phyloP scores from a whole-genome alignment of 2,329 filamentous ascomycete species.

The Cercospora citrullina region DNA sequence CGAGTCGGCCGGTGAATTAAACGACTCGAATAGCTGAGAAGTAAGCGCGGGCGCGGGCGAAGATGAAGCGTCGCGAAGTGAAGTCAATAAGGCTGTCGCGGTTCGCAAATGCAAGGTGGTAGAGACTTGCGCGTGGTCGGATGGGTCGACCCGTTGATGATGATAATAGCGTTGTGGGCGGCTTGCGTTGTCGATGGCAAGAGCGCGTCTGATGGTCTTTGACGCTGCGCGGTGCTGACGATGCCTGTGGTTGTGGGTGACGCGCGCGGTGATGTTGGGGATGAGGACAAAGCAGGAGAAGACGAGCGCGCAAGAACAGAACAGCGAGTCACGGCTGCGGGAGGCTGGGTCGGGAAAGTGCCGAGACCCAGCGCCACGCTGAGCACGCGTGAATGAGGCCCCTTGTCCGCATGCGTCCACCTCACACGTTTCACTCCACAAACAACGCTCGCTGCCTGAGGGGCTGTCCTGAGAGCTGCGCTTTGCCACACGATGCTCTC shows the following conservation, averaged over 20 bases:
- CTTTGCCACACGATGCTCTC: too few relatives aligned
- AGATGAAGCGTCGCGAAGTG: conserved; percentile 11
- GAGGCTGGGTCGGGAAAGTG: conserved; percentile 1
- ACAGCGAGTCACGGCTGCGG: neutral
- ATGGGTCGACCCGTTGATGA: conserved; percentile 2
- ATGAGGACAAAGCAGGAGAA: conserved; percentile 9
- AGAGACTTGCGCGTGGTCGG: conserved; percentile 16
- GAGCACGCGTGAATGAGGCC: neutral
- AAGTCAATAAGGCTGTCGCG: conserved; percentile 16
- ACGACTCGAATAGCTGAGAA: conserved; percentile 17
- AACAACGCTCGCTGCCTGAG: neutral
- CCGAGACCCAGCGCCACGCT: neutral
- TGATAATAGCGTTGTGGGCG: neutral
- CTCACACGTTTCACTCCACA: neutral
- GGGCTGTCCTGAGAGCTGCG: too few relatives aligned
- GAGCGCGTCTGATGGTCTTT: conserved; percentile 12
- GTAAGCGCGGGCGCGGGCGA: conserved; percentile 16
- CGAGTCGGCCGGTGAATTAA: conserved; percentile 7
- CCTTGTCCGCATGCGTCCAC: neutral
- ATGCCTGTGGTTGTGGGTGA: conserved; percentile 10
- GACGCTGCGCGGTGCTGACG: conserved; percentile 17
- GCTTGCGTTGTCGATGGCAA: conserved; percentile 9
- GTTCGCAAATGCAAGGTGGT: conserved; percentile 20
- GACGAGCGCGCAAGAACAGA: neutral
- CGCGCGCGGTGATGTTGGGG: conserved; percentile 11